phyloP scores from a whole-genome alignment of 495 filamentous ascomycete genomes.

The Aspergillus carlsbadensis region DNA sequence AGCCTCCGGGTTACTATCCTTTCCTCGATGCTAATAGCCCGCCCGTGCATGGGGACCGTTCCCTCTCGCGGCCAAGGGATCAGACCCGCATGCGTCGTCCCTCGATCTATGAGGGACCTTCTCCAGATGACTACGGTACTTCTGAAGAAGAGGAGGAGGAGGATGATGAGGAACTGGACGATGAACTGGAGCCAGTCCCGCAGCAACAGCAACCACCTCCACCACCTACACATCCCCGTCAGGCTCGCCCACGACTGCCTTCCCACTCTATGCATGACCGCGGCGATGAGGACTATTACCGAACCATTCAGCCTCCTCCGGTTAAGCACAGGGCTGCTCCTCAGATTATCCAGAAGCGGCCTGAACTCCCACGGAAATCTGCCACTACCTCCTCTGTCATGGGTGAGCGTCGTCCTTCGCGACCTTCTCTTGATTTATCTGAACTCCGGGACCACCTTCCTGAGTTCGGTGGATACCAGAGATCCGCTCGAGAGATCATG shows the following conservation, averaged over 20 bases:
- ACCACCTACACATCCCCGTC: constrained; percentile 17
- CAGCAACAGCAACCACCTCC: constrained; percentile 22
- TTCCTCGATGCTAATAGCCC: constrained; percentile 15
- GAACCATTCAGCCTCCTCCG: constrained; percentile 44
- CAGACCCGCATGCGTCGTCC: constrained; percentile 29
- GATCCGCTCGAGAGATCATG: constrained; percentile 28
- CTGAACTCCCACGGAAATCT: constrained; percentile 29
- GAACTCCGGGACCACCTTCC: constrained; percentile 35
- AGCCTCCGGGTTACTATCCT: constrained; percentile 18
- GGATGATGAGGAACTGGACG: constrained; percentile 18
- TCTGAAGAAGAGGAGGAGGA: constrained; percentile 28
- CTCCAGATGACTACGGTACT: constrained; percentile 28
- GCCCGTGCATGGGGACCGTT: constrained; percentile 33
- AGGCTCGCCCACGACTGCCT: constrained; percentile 23
- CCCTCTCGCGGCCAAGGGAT: constrained; percentile 34
- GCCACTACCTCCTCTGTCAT: constrained; percentile 26
- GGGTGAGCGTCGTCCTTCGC: constrained; percentile 33
- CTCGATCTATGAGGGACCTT: constrained; percentile 32
- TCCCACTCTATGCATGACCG: constrained; percentile 25
- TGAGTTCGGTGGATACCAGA: constrained; percentile 26
- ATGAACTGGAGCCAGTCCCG: constrained; percentile 24
- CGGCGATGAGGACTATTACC: constrained; percentile 46
- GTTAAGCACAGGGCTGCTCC: constrained; percentile 29
- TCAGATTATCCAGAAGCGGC: constrained; percentile 40
- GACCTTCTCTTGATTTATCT: constrained; percentile 30